A percentile compares a stretch with the other conserved stretches of the same genome.
Evolutionary conservation across 2,329 filamentous ascomycete species (phyloP).

Genomic region (Lasiodiplodia hormozganensis): DNA sequence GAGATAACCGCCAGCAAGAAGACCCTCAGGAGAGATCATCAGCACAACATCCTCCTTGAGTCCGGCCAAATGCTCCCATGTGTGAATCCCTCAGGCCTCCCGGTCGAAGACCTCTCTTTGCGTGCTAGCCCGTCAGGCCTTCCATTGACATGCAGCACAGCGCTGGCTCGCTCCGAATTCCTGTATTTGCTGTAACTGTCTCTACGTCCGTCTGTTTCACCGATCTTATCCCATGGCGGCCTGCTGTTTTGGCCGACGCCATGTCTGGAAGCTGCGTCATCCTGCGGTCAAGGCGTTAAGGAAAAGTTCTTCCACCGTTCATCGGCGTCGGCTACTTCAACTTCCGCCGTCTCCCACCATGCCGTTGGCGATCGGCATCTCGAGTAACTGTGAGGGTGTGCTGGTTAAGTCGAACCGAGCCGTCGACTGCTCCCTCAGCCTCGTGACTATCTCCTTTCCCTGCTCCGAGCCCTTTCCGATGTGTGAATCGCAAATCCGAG

Average conservation of each 20-base stretch:
- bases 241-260: background rate
- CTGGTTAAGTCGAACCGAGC: conserved; percentile 6
- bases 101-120: background rate
- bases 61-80: background rate
- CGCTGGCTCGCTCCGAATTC: conserved; percentile 14
- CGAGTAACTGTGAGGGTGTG: background rate
- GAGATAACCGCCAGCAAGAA: background rate
- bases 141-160: conserved; percentile 14
- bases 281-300: background rate
- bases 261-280: conserved; percentile 5
- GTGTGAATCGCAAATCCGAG: background rate
- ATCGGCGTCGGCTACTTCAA: background rate
- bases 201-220: background rate
- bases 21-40: conserved; percentile 22
- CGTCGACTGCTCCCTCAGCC: no score
- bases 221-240: background rate
- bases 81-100: conserved; percentile 5
- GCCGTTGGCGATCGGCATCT: conserved; percentile 1
- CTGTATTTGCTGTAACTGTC: background rate
- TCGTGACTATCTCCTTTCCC: background rate
- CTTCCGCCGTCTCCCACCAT: background rate
- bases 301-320: conserved; percentile 1
- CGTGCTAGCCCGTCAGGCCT: conserved; percentile 10
- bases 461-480: background rate
- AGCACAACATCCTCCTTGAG: background rate